Base-by-base conservation (phyloP, 108 stramenopile species). In the Conticribra weissflogii region DNA sequence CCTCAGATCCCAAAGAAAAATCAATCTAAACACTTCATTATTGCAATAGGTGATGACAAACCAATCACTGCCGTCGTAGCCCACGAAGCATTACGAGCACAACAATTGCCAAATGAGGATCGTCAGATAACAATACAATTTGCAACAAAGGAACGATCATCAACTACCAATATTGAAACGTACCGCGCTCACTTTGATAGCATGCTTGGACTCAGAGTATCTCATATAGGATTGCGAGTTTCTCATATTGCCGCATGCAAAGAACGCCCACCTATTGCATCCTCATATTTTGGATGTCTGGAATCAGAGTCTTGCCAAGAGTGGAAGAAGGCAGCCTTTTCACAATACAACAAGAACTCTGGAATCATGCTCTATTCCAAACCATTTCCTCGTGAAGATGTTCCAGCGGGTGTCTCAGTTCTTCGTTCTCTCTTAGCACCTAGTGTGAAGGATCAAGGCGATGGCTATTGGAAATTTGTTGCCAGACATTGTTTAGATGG, bases 261-360 rank as follows among this genome's bases (percentile, higher is more conserved):
- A 31, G 31, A 61, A 46, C 16, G 12, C 3, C 32, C 33, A 3
- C 12, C 15, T 4, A 9, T 5, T 34, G 22, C 18, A 22, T 12
- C 3, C 33, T 61, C 31, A 18, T 61, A 21, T 21, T 4, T 23
- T 19, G 14, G 3, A 27, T 31, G 25, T 34, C 17, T 31, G 3
- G 19, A 36, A 2, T 14, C 25, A 61, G 44, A 61, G 24, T 46
- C 34, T 23, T 41, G 33, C 8, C 18, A 61, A 4, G 21, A 61
- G 3, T 34, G 59, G 59, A 61, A 61, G n/a, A 28, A 34, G 22
- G 34, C 59, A 12, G 33, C 59, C 16, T 45, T 61, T 28, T 2
- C 12, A 19, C 33, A 33, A 23, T 46, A 61, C 24, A 34, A 41
- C 22, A 61, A 61, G 24, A 61, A 36, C 7, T 15, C 22, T 23